Base-by-base conservation (phyloP, 345 rosid genomes). In the Schrenkiella parvula region DNA sequence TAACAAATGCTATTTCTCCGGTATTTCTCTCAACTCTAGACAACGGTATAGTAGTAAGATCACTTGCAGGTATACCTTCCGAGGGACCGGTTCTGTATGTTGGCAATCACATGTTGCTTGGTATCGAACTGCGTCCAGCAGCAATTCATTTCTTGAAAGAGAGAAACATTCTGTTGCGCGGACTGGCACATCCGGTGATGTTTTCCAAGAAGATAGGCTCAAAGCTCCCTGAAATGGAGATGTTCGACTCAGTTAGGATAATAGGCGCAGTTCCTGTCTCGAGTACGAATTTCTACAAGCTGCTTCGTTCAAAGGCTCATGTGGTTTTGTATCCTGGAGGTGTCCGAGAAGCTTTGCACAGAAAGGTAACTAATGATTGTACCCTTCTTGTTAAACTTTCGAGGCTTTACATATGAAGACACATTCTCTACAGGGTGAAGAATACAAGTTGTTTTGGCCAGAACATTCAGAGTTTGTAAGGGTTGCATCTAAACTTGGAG, bases 241-340 rank as follows among this genome's bases (percentile, higher is more conserved):
- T 64, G 25, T 87, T 61, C 26, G 98, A 92, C 73, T 11, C 31
- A 29, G 4, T 79, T 38, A 83, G 75, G 74, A 12, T 39, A 22
- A 68, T 87, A 77, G 97, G 97, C n/a, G 87, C 87, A 38, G 82
- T 84, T 68, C 97, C 91, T 8, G 91, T 89, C 59, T 77, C 93
- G 1, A 79, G 70, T 55, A 64, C 77, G 54, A 87, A 82, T 64
- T 80, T 91, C 62, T 86, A 78, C 83, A 89, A 79, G 64, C 80
- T 91, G 35, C 64, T 91, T 5, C 82, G 87, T 26, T 77, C 91
- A 61, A 89, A 89, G 23, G 73, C 91, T 72, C 93, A 89, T 55
- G 85, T 78, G 71, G 71, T 75, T 23, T 76, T 89, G 48, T 89
- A 86, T 70, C 93, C 93, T 6, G 97, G 97, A 58, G 95, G 93